These are phyloP conservation scores for Tremellales sp. DNA, from an alignment of 1,284 basidiomycete species.

Conservation along the genomic window DNA sequence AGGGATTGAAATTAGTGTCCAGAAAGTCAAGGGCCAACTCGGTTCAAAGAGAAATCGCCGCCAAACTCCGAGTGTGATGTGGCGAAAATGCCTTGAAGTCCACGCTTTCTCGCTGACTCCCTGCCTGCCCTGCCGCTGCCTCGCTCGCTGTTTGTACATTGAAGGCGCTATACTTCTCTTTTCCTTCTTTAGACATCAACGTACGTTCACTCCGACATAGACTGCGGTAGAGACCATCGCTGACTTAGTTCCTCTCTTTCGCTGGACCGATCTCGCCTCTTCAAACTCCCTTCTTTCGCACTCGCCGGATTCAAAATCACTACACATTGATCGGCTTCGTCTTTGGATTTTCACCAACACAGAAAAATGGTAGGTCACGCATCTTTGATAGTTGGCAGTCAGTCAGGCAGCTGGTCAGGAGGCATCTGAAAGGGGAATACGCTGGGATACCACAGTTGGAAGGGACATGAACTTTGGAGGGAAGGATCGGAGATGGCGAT, in stretches of 20 bases:
- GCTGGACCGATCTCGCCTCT: not conserved
- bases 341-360: no score
- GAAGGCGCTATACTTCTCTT: constrained; percentile 1
- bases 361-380: no score
- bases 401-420: no score
- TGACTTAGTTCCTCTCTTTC: constrained; percentile 1
- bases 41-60: not conserved
- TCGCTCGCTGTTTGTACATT: constrained; percentile 1
- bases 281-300: no score
- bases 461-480: no score
- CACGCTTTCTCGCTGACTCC: not conserved
- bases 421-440: no score
- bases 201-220: constrained; percentile 8
- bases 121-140: not conserved
- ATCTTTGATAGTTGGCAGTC: no score
- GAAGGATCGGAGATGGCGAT: no score
- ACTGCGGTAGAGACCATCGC: not conserved
- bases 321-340: no score
- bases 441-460: no score
- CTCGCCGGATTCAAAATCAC: no score
- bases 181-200: constrained; percentile 13
- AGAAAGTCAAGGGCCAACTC: no score
- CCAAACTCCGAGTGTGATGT: constrained; percentile 11
- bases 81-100: constrained; percentile 17
- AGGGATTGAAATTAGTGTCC: constrained; percentile 6